These are phyloP conservation scores for Hymenotorrendiella dingleyae DNA, from an alignment of 2,329 filamentous ascomycete species.

Conservation along the genomic window DNA sequence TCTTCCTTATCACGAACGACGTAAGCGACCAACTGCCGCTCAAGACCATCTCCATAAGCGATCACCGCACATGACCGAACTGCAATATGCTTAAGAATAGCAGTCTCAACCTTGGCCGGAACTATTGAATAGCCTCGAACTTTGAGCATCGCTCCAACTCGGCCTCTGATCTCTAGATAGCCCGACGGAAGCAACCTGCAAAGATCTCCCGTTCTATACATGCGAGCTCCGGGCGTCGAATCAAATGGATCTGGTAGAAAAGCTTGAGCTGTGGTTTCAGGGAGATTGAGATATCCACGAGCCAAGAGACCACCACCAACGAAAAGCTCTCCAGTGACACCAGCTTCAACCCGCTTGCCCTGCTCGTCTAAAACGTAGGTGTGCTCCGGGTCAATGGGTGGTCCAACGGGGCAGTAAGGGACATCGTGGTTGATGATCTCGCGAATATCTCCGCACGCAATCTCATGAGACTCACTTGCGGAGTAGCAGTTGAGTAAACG, in stretches of 20 bases:
- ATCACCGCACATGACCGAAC: slow-evolving; percentile 67
- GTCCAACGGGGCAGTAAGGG: slow-evolving; percentile 68
- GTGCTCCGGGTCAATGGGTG: slow-evolving; percentile 59
- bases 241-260: slow-evolving; percentile 64
- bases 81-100: slow-evolving; percentile 62
- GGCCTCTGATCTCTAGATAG: slow-evolving; percentile 78
- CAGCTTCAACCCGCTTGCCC: slow-evolving; percentile 56
- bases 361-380: slow-evolving; percentile 69
- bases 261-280: slow-evolving; percentile 67
- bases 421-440: slow-evolving; percentile 60
- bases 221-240: slow-evolving; percentile 49
- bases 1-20: slow-evolving; percentile 62
- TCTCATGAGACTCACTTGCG: slow-evolving; percentile 61
- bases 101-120: slow-evolving; percentile 69
- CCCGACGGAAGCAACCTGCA: slow-evolving; percentile 75
- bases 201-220: slow-evolving; percentile 84
- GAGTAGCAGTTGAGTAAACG: slow-evolving; percentile 76
- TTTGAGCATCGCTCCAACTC: slow-evolving; percentile 86
- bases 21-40: slow-evolving; percentile 71
- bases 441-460: slow-evolving; percentile 66
- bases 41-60: slow-evolving; percentile 69
- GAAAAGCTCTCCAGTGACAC: slow-evolving; percentile 65
- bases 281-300: slow-evolving; percentile 72
- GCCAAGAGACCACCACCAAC: slow-evolving; percentile 70
- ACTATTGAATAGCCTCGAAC: slow-evolving; percentile 81